Evolutionary conservation across 1,284 basidiomycete genomes (phyloP).

Genomic region (Cerrena zonata): DNA sequence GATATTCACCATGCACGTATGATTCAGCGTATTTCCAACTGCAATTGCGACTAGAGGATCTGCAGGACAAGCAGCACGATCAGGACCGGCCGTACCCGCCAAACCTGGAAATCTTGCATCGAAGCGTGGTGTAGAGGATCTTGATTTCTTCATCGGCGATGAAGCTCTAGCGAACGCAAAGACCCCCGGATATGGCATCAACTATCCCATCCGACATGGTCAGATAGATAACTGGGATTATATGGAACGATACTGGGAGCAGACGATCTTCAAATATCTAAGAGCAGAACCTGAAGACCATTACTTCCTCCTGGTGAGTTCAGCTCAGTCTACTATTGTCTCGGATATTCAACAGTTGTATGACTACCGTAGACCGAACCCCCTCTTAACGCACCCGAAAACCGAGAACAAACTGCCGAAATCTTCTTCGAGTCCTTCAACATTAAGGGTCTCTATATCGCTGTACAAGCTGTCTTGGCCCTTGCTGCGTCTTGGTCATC

Average conservation of each 20-base stretch:
- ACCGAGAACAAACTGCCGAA: conserved; percentile 97
- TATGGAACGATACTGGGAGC: conserved; percentile 99
- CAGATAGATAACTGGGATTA: conserved; percentile 99
- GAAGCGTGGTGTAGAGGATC: conserved; percentile 96
- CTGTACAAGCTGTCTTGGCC: conserved; percentile 97
- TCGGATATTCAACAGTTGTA: conserved; percentile 1
- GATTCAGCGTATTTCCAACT: conserved; percentile 82
- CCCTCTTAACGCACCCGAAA: conserved; percentile 96
- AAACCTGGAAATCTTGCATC: conserved; percentile 92
- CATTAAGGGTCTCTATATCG: conserved; percentile 96
- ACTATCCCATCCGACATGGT: conserved; percentile 96
- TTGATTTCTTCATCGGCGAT: conserved; percentile 99
- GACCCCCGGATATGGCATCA: conserved; percentile 84
- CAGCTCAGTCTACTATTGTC: neutral
- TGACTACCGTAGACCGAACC: conserved; percentile 87
- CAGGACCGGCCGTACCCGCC: conserved; percentile 67
- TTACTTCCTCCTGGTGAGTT: conserved; percentile 87
- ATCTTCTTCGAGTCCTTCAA: conserved; percentile 99
- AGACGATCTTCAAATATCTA: conserved; percentile 99
- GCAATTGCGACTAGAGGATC: conserved; percentile 85
- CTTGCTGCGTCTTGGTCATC: conserved; percentile 97
- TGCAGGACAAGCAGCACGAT: conserved; percentile 52
- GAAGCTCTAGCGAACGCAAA: conserved; percentile 94
- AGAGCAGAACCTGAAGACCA: conserved; percentile 98
- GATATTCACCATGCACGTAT: conserved; percentile 3